Conservation (phyloP, 2,329 filamentous ascomycete genomes). For the Chaetomiaceae sp. region DNA sequence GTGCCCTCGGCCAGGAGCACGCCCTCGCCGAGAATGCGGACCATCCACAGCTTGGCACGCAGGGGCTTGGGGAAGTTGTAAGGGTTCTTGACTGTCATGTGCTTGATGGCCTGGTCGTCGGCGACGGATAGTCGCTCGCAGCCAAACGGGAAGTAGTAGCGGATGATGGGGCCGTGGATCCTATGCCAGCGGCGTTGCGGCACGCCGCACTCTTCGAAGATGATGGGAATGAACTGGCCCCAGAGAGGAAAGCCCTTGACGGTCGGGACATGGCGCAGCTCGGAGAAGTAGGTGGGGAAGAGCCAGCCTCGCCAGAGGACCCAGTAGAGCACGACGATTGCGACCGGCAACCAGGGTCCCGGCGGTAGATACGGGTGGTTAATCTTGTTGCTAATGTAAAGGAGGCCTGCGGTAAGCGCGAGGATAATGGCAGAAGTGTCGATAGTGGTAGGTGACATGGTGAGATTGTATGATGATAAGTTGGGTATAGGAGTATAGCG, state of each 20-base stretch:
- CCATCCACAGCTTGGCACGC: constrained; percentile 39
- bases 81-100: constrained; percentile 41
- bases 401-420: background rate
- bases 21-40: constrained; percentile 41
- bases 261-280: constrained; percentile 40
- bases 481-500: no score
- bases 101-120: constrained; percentile 41
- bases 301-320: constrained; percentile 36
- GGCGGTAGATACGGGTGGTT: constrained; percentile 6
- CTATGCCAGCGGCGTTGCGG: constrained; percentile 41
- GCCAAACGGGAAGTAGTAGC: constrained; percentile 45
- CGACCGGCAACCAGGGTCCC: constrained; percentile 5
- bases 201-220: constrained; percentile 39
- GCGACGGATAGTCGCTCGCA: constrained; percentile 41
- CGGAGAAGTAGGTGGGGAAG: constrained; percentile 40
- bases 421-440: constrained; percentile 14
- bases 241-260: constrained; percentile 40
- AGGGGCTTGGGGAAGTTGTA: constrained; percentile 31
- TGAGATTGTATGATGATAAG: no score
- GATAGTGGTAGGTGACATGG: background rate
- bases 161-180: constrained; percentile 38
- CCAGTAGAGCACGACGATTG: constrained; percentile 29
- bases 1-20: constrained; percentile 40
- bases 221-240: constrained; percentile 41
- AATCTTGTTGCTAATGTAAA: constrained; percentile 22